phyloP scores from a whole-genome alignment of 2,329 filamentous ascomycete genomes.

The Aspergillus sp. region DNA sequence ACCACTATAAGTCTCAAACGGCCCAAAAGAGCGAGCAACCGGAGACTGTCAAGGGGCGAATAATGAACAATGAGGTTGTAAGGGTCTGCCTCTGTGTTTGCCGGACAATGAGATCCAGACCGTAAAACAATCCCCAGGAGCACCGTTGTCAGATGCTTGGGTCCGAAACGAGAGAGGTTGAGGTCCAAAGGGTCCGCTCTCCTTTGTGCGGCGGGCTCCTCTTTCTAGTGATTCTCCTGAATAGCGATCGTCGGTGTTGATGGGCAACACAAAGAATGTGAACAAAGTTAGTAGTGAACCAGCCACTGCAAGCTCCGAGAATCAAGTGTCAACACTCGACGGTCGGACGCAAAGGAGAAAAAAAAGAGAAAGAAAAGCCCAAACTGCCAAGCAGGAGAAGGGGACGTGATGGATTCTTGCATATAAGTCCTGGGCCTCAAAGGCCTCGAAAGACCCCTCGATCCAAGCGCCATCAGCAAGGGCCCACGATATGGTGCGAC shows the following conservation, averaged over 20 bases:
- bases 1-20: neutral
- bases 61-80: constrained; percentile 14
- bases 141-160: neutral
- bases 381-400: constrained; percentile 8
- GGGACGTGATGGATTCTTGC: constrained; percentile 6
- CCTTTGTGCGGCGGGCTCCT: neutral
- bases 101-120: neutral
- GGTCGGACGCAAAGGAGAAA: neutral
- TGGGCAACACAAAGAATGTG: constrained; percentile 19
- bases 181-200: neutral
- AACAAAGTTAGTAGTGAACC: constrained; percentile 7
- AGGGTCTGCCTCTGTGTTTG: neutral
- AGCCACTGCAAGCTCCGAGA: constrained; percentile 7
- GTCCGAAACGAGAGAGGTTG: constrained; percentile 1
- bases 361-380: constrained; percentile 3
- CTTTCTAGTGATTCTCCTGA: constrained; percentile 1
- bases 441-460: neutral
- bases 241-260: constrained; percentile 8
- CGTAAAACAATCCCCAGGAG: neutral
- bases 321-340: constrained; percentile 4
- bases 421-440: constrained; percentile 1
- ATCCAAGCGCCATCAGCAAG: constrained; percentile 5
- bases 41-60: neutral
- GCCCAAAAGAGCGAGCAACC: neutral
- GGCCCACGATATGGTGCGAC: constrained; percentile 7